These are phyloP conservation scores for Mycogone perniciosa DNA, from an alignment of 2,329 filamentous ascomycete genomes.

Conservation along the genomic window DNA sequence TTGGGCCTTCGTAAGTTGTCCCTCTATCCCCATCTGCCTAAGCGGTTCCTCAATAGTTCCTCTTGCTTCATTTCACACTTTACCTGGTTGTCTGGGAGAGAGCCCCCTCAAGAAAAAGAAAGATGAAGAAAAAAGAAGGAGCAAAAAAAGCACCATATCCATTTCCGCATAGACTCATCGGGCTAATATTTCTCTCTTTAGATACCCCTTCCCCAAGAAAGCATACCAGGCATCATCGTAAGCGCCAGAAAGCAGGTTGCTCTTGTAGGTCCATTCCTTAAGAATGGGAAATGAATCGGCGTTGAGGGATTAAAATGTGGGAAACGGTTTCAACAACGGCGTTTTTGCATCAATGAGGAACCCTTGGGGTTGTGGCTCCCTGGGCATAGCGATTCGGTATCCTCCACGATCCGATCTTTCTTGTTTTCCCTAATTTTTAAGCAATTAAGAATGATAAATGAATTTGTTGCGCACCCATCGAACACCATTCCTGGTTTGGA, in stretches of 20 bases:
- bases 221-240: constrained; percentile 52
- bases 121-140: not conserved
- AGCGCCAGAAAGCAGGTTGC: constrained; percentile 17
- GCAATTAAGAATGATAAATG: constrained; percentile 7
- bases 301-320: constrained; percentile 34
- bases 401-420: constrained; percentile 35
- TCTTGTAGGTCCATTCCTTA: constrained; percentile 21
- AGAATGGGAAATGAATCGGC: constrained; percentile 27
- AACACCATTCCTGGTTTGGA: constrained; percentile 2
- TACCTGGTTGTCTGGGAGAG: not conserved
- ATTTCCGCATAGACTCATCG: not conserved
- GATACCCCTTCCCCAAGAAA: constrained; percentile 79
- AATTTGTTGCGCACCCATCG: not conserved
- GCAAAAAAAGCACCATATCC: not conserved
- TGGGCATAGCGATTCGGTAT: constrained; percentile 32
- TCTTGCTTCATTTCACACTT: not conserved
- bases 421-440: constrained; percentile 5
- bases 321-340: constrained; percentile 51
- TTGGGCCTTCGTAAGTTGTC: constrained; percentile 82
- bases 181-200: constrained; percentile 28
- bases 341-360: constrained; percentile 31
- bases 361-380: constrained; percentile 21
- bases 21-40: not conserved
- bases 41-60: not conserved
- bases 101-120: too few relatives aligned